Base-by-base conservation (phyloP, 2,329 filamentous ascomycete genomes). In the Diplodia corticola region DNA sequence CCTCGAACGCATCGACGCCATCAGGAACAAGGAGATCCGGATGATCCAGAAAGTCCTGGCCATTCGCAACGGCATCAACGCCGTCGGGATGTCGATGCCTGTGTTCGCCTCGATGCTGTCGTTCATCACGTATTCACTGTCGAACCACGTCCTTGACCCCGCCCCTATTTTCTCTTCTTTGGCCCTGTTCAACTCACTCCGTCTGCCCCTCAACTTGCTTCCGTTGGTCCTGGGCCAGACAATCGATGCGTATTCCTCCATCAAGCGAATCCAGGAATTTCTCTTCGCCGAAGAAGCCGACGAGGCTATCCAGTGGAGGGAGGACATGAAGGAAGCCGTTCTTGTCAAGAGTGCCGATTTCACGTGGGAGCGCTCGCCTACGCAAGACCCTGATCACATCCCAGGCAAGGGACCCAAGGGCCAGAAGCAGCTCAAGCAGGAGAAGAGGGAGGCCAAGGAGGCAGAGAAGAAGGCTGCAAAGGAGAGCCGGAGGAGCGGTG, bases 41-140 rank as follows among this genome's bases (percentile, higher is more conserved):
- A 87, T 90, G n/a, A 93, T 98, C 67, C 93, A 97, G 75, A 81
- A 92, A 15, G 80, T 98, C 53, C 81, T 98, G 30, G 87, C 91
- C 1, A 91, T 96, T 70, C 87, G 93, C 71, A 96, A 96, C 75
- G 92, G 84, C 49, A 92, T 97, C 80, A 90, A 93, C 77, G 90
- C 92, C 13, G 83, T 95, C 59, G 91, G 91, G 73, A 87, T 96
- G 85, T 90, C 92, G 0, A 85, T 97, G 73, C 94, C 95, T 6
- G 91, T 96, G 63, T 97, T 98, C 71, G 93, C 94, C 0, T 96
- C 93, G 1, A 97, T 98, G 92, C 78, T 98, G 48, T 88, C 94
- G 0, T 98, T 98, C 77, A 94, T 98, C 78, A 94, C 92, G 0
- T 89, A 85, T 71, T 84, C 84, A 1, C 77, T 87, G n/a, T 82